Base-by-base conservation (phyloP, 2,329 filamentous ascomycete species). In the Alternaria triticina region DNA sequence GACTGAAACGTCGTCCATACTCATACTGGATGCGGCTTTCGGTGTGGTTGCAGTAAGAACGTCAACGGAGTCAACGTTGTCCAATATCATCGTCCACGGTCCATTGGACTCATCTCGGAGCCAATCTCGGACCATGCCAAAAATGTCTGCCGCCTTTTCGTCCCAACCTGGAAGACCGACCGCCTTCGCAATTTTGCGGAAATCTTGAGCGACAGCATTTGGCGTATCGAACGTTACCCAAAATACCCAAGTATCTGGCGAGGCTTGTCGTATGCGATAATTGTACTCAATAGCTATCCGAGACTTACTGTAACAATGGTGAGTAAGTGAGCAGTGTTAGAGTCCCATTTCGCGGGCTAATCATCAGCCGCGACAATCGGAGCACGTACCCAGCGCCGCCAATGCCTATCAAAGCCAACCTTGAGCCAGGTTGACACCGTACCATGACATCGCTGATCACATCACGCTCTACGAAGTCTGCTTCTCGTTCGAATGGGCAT, bases 1-100 rank as follows among this genome's bases (percentile, higher is more conserved):
- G n/a, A 17, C n/a, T 45, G 43, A 10, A 23, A 10, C 17, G 11
- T 45, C 43, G 43, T 45, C 43, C n/a, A 20, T 17, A 17, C 17
- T 45, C 8, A 22, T 22, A 20, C 23, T 11, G 22, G 36, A 22
- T 44, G 25, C 17, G 28, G 28, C 22, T 20, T 45, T 36, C 6
- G 56, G n/a, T 3, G 28, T 25, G 13, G 30, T 23, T 50, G n/a
- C 27, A 36, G 46, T 40, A n/a, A 70, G 62, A 9, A 69, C 59
- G 9, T 57, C 54, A 15, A 59, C 30, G 44, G 75, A 66, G 40
- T 78, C 75, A 5, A 70, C 70, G 40, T 77, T 78, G 46, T 80
- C 77, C 7, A 79, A 43, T 8, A 80, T 68, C 44, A 80, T 60
- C 6, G 79, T 50, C 76, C 76, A 79, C 15, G 46, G 57, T 4